Evolutionary conservation across 2,329 filamentous ascomycete species (phyloP).

Genomic region (Botrytis byssoidea): DNA sequence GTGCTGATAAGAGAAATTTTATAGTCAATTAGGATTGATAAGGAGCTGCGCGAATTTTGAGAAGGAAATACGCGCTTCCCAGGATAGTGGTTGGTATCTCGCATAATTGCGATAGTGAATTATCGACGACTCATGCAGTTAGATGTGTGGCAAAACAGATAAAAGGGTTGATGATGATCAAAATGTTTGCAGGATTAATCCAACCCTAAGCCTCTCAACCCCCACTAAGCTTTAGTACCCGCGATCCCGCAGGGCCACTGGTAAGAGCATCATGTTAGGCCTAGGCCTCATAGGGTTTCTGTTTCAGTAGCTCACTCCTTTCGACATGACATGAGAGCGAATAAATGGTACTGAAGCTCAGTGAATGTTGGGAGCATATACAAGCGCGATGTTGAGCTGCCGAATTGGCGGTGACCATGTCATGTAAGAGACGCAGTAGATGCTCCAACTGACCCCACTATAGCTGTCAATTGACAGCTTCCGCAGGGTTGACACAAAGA

Average conservation of each 20-base stretch:
- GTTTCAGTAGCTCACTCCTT: background rate
- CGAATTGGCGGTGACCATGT: background rate
- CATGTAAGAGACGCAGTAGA: slow-evolving; percentile 2
- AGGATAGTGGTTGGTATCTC: slow-evolving; percentile 11
- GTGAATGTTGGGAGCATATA: background rate
- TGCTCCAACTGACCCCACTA: background rate
- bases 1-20: slow-evolving; percentile 4
- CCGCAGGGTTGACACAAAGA: background rate
- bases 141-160: slow-evolving; percentile 10
- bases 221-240: background rate
- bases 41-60: slow-evolving; percentile 11
- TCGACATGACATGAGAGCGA: background rate
- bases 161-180: background rate
- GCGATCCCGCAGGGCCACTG: background rate
- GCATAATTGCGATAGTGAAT: slow-evolving; percentile 16
- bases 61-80: slow-evolving; percentile 6
- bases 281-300: background rate
- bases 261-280: background rate
- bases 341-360: background rate
- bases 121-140: slow-evolving; percentile 11
- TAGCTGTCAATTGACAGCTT: background rate
- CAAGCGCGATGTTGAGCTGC: background rate
- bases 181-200: background rate
- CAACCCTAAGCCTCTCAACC: background rate
- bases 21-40: background rate